Evolutionary conservation across 345 rosid species (phyloP).

Genomic region (Hypericum perforatum): DNA sequence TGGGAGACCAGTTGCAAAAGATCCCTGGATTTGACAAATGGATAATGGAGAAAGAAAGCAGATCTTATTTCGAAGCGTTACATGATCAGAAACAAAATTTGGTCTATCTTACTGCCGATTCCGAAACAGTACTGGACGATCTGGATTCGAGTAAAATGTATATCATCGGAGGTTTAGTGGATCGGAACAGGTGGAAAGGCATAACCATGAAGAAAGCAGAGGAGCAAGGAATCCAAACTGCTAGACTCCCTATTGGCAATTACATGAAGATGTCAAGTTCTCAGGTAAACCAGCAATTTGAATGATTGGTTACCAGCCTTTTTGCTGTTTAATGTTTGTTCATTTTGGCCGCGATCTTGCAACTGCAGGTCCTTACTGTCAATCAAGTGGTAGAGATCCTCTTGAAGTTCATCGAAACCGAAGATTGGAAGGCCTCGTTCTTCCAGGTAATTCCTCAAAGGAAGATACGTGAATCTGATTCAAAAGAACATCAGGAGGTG

Average conservation of each 20-base stretch:
- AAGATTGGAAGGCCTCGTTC: constrained; percentile 80
- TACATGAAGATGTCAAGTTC: constrained; percentile 92
- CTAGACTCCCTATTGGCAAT: constrained; percentile 74
- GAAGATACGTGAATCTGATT: constrained; percentile 46
- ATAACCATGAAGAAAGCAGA: constrained; percentile 80
- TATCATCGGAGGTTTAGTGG: constrained; percentile 82
- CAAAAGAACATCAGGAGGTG: constrained; percentile 20
- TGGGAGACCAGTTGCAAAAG: constrained; percentile 56
- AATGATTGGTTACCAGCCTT: neutral
- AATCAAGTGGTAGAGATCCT: constrained; percentile 94
- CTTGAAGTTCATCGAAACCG: constrained; percentile 67
- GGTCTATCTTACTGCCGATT: constrained; percentile 86
- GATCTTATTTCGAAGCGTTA: constrained; percentile 61
- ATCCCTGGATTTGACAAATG: constrained; percentile 86
- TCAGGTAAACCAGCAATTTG: constrained; percentile 42
- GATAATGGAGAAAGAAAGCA: constrained; percentile 75
- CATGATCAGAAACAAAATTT: constrained; percentile 50
- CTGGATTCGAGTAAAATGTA: constrained; percentile 53
- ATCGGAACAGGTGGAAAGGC: constrained; percentile 91
- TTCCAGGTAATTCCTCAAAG: constrained; percentile 87
- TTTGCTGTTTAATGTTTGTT: neutral
- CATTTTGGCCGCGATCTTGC: neutral
- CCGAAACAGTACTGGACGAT: constrained; percentile 58
- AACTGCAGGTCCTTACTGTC: constrained; percentile 72
- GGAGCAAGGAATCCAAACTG: constrained; percentile 84